Evolutionary conservation across 106 monocot species (phyloP), one percentile per base, ranked within the genome.

Genomic region (Agapanthus africanus): DNA sequence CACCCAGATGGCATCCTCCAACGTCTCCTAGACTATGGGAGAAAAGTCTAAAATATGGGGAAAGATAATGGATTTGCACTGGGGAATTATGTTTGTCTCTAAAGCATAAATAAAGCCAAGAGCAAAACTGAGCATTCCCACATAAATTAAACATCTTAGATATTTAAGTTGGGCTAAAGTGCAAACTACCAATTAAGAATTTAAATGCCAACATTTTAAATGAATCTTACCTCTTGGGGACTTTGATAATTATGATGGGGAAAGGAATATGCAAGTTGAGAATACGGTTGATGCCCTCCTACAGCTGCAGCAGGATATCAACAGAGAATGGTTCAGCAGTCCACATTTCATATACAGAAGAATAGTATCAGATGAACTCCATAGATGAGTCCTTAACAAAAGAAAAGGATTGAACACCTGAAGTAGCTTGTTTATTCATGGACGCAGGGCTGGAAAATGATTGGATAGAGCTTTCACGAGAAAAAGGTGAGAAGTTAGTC

Each of bases 381-480:
- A 54, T 30, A n/a, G n/a, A n/a, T 28, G 7, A 16, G 16, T 23
- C 11, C 30, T 56, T 4, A 65, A 66, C 39, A 41, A 15, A 11
- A 28, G 3, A 27, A 11, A 14, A 74, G 51, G 33, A 33, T 63
- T 38, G 16, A 9, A 15, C 66, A 84, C 77, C 82, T 87, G 77
- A 13, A 50, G 37, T 23, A 47, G 42, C 40, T 70, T 44, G 61
- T 57, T 47, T 64, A 30, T 42, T 63, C 36, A 42, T 26, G n/a
- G 37, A 11, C 25, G 61, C 59, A 70, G 59, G 54, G 33, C 46
- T 70, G 38, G 76, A 41, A 40, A 62, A 46, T 74, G 81, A 75
- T 21, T 67, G 80, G 38, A 67, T 15, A 37, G 80, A 75, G 14
- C 65, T 67, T 74, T 73, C 69, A 74, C 46, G 65, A 67, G 80